Evolutionary conservation across 2,329 filamentous ascomycete species (phyloP).

Genomic region (Cladosporium oxysporum): DNA sequence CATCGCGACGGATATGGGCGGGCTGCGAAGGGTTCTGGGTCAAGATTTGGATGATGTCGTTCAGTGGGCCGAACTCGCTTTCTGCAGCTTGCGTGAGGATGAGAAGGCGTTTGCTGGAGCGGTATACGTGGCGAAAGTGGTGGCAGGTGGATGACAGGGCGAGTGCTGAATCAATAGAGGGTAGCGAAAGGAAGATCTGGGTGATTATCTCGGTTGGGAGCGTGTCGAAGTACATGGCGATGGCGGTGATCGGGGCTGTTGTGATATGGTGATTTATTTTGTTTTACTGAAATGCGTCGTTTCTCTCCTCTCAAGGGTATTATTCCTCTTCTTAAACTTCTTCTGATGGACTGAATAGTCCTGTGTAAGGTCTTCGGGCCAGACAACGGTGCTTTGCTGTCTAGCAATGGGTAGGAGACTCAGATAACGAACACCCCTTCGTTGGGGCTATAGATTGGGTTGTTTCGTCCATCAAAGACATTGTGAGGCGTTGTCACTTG

Average conservation of each 20-base stretch:
- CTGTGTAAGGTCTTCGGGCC: slow-evolving; percentile 7
- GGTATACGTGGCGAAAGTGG: slow-evolving; percentile 55
- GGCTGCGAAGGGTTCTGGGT: slow-evolving; percentile 63
- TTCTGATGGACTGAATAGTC: neutral
- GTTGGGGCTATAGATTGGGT: slow-evolving; percentile 54
- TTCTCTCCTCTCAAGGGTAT: slow-evolving; percentile 11
- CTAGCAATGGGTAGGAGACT: slow-evolving; percentile 26
- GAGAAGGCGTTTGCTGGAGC: slow-evolving; percentile 54
- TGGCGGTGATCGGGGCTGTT: slow-evolving; percentile 26
- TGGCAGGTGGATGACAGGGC: slow-evolving; percentile 57
- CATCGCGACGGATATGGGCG: slow-evolving; percentile 55
- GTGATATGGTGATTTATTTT: slow-evolving; percentile 6
- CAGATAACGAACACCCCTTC: slow-evolving; percentile 53
- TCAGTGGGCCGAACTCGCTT: slow-evolving; percentile 58
- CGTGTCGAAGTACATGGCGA: slow-evolving; percentile 56
- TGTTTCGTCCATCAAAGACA: slow-evolving; percentile 29
- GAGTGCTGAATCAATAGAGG: slow-evolving; percentile 55
- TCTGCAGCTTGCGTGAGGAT: slow-evolving; percentile 58
- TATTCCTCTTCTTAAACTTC: slow-evolving; percentile 12
- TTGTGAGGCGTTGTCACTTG: slow-evolving; percentile 12
- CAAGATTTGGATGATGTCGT: slow-evolving; percentile 60
- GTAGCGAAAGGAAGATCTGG: slow-evolving; percentile 57
- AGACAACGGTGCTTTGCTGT: slow-evolving; percentile 16
- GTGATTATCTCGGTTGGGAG: slow-evolving; percentile 61
- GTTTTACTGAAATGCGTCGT: neutral